Evolutionary conservation across 495 filamentous ascomycete species (phyloP), one percentile per base, ranked within the genome.

Genomic region (Penicillium subrubescens): DNA sequence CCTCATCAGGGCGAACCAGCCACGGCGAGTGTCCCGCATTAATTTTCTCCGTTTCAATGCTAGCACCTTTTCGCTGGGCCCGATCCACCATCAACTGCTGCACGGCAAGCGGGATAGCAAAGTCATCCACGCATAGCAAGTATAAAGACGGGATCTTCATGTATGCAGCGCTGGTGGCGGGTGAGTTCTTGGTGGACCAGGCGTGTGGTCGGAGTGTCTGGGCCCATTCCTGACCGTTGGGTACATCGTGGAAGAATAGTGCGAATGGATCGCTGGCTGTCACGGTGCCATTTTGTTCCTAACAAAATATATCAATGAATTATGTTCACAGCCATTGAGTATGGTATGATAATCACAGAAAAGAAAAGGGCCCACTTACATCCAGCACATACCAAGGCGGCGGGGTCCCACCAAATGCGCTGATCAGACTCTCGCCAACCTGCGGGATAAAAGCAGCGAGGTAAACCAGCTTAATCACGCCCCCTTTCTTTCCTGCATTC

Each of bases 391-490:
- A 75, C 78, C 77, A 77, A 2, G 70, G 65, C n/a, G 77, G 71
- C 29, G 72, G 58, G 17, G 43, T 44, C 10, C 79, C 80, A 0
- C 75, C 77, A 70, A 79, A 72, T 1, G 71, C 69, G 23, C 67
- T 69, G 41, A 81, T 67, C 57, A 82, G 41, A 64, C 75, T 74
- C 62, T 77, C 63, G 1, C 81, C 80, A 8, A 78, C 43, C 0
- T 69, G 65, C 0, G 77, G 74, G 0, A 81, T 71, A 52, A 84
- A 79, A 0, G 79, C 82, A 12, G 75, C 67, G 15, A 85, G 70
- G 62, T 81, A 83, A 17, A 82, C 60, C 21, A 85, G 59, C 21
- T 73, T 76, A 3, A 79, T 59, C 7, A 87, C 77, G 1, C 83
- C 84, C 7, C 82, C 81, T 8, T 62, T 35, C 34, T 79, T 67